Base-by-base conservation (phyloP, 75 land plant genomes). In the Adiantum capillusveneris region DNA sequence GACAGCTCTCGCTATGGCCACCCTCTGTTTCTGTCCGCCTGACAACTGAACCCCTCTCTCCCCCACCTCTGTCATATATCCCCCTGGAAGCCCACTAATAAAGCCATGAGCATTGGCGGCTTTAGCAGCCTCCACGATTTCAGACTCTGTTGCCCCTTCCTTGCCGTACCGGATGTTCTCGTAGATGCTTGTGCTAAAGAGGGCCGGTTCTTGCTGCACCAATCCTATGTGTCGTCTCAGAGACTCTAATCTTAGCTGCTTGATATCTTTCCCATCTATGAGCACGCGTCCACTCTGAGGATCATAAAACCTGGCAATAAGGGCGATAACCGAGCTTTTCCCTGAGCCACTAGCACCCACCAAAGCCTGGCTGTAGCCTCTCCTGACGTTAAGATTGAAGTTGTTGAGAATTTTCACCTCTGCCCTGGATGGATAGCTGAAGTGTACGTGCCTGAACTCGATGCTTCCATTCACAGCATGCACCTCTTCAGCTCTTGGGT, bases 291-390 rank as follows among this genome's bases (percentile, higher is more conserved):
- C 99, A 44, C 81, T 70, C 41, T 71, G 74, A 27, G 99, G 99
- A 57, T 95, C 99, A 67, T 95, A 95, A 53, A 90, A 95, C 65
- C 99, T 69, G 63, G 86, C 86, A 22, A 95, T 87, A 49, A 95
- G 63, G 48, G 97, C 77, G 53, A 95, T 87, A 26, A 95, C 83
- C 16, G 99, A 84, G 74, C 97, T 95, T 53, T 90, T 95, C 25
- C 99, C 99, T 29, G 99, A 95, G 29, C 99, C 99, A 50, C 97
- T 75, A 30, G 87, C 85, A 31, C 99, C 99, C 11, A 95, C 99
- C 29, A 95, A 84, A 31, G 99, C 99, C 3, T 90, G 75, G 5
- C 97, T 95, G 65, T 90, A 92, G 39, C 99, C 99, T 5, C 97
- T 82, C 56, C 54, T 87, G 26, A 90, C 88, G 72, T 95, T 95